phyloP scores from a whole-genome alignment of 2,329 filamentous ascomycete species.

The Didymella pinodella region DNA sequence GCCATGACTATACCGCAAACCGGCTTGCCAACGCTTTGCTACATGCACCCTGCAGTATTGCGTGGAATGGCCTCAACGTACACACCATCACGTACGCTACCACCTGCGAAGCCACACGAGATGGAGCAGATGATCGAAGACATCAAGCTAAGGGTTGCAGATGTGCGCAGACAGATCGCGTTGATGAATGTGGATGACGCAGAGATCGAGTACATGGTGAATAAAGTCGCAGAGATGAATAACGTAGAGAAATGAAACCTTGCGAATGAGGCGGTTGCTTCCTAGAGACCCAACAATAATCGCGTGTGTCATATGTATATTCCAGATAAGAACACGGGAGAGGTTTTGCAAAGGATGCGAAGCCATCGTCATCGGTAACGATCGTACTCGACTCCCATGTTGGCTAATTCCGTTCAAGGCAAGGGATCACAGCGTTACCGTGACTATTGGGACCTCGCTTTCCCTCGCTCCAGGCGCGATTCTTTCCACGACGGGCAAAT shows the following conservation, averaged over 20 bases:
- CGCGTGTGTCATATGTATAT: not conserved
- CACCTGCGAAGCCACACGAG: not conserved
- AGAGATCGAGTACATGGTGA: slow-evolving; percentile 1
- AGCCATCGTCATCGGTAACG: no score
- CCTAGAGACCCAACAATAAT: not conserved
- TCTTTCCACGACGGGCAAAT: not conserved
- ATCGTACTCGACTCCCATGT: no score
- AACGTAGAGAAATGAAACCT: not conserved
- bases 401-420: not conserved
- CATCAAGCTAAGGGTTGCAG: not conserved
- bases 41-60: not conserved
- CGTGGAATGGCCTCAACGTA: slow-evolving; percentile 4
- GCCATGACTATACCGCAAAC: slow-evolving; percentile 4
- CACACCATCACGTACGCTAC: not conserved
- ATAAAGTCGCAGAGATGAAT: not conserved
- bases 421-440: not conserved
- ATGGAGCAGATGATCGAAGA: slow-evolving; percentile 1
- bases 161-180: not conserved
- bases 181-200: slow-evolving; percentile 3
- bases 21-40: slow-evolving; percentile 1
- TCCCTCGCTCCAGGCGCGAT: not conserved
- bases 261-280: not conserved
- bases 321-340: no score
- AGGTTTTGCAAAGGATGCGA: no score
- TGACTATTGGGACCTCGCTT: not conserved